A percentile compares a stretch with the other conserved stretches of the same genome.
phyloP scores from a whole-genome alignment of 345 rosid species.

The Noccaea caerulescens region DNA sequence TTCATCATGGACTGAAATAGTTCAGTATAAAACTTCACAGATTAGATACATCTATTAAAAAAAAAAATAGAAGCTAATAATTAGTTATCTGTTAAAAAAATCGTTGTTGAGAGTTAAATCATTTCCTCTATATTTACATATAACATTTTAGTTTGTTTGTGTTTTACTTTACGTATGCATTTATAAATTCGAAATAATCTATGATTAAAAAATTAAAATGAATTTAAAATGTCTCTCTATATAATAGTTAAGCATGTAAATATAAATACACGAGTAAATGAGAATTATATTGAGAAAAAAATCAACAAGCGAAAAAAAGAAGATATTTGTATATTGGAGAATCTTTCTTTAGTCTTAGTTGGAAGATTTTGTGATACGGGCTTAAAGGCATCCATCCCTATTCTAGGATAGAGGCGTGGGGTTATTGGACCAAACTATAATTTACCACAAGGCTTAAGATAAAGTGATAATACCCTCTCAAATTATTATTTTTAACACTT shows the following conservation, averaged over 20 bases:
- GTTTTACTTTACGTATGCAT: background rate
- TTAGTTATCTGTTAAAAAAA: background rate
- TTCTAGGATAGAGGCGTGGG: constrained; percentile 40
- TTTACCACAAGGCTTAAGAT: constrained; percentile 29
- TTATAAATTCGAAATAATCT: background rate
- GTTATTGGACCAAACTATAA: constrained; percentile 43
- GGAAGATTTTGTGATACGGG: constrained; percentile 36
- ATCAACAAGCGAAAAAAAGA: constrained; percentile 12
- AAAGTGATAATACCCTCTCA: constrained; percentile 32
- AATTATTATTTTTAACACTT: background rate
- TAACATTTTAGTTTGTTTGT: background rate
- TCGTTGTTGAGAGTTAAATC: background rate
- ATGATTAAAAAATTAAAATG: background rate
- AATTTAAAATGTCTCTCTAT: background rate
- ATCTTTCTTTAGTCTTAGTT: constrained; percentile 39
- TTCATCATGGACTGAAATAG: constrained; percentile 15
- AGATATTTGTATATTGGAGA: constrained; percentile 28
- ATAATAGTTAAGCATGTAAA: background rate
- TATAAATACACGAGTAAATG: background rate
- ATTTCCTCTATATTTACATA: background rate
- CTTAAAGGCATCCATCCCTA: constrained; percentile 43
- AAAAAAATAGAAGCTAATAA: background rate
- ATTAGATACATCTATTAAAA: background rate
- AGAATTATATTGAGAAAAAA: background rate
- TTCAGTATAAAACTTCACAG: background rate